Percentiles rank a stretch among this genome's conserved stretches.
Evolutionary conservation across 331 rosid species (phyloP).

Genomic region (Malus hybrid): DNA sequence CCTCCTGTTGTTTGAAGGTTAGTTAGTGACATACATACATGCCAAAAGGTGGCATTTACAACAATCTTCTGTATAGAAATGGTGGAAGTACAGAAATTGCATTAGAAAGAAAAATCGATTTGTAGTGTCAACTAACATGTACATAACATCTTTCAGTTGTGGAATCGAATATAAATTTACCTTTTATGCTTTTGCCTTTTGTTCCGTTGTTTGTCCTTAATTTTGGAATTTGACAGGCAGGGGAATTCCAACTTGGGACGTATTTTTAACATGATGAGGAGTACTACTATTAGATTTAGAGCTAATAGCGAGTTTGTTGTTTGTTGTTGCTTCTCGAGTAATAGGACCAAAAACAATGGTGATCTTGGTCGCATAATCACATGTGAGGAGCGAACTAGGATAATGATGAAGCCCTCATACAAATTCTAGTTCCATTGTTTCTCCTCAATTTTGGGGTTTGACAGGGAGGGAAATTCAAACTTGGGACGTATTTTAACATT

Average conservation of each 20-base stretch:
- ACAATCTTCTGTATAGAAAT: conserved; percentile 23
- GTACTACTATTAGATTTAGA: too few species aligned
- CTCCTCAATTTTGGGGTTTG: too few species aligned
- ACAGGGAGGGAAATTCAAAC: too few species aligned
- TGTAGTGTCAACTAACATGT: conserved; percentile 20
- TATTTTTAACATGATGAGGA: too few species aligned
- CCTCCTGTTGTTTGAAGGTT: neutral
- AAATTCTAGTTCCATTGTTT: too few species aligned
- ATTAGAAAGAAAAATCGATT: neutral
- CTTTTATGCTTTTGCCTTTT: neutral
- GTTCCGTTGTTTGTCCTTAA: neutral
- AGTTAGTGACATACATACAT: neutral
- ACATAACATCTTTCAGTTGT: conserved; percentile 16
- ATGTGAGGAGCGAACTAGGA: neutral
- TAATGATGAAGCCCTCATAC: too few species aligned
- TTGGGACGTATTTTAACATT: too few species aligned
- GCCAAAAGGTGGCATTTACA: neutral
- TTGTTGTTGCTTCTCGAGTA: too few species aligned
- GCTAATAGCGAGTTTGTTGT: too few species aligned
- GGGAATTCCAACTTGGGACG: too few species aligned
- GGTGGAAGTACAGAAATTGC: conserved; percentile 14
- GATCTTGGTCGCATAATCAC: neutral
- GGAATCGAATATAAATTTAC: conserved; percentile 20
- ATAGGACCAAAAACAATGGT: neutral
- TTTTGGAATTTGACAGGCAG: too few species aligned